Conservation (phyloP, 768 basidiomycete species). For the Suillus clintonianus region DNA sequence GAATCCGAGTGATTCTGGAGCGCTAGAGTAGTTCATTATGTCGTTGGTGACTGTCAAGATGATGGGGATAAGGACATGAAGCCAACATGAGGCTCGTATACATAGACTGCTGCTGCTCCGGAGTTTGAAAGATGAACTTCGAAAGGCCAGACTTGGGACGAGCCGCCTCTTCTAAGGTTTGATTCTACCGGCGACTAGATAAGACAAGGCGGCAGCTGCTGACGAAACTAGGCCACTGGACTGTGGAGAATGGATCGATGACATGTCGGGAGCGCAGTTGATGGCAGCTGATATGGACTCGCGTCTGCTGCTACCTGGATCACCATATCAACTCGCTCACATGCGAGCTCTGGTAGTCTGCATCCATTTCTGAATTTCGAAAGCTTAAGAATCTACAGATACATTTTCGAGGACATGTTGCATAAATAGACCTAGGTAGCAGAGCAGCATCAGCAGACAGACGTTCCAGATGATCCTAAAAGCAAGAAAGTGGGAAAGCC, state of each 20-base stretch:
- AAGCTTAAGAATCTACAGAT: too few relatives aligned
- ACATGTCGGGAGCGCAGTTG: neutral
- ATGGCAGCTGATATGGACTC: neutral
- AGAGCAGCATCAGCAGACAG: too few relatives aligned
- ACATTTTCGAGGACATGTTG: too few relatives aligned
- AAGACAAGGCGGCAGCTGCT: neutral
- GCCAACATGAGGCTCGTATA: neutral
- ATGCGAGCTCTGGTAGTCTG: neutral
- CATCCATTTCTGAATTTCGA: neutral
- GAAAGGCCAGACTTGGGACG: neutral
- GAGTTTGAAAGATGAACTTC: neutral
- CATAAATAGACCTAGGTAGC: neutral
- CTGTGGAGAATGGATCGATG: neutral
- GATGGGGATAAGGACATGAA: neutral
- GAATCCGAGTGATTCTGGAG: neutral
- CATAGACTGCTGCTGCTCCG: neutral
- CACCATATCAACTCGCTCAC: neutral
- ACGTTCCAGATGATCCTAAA: too few relatives aligned
- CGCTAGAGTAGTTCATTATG: neutral
- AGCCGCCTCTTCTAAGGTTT: neutral
- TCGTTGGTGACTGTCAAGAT: neutral
- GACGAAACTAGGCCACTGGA: neutral
- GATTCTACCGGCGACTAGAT: neutral
- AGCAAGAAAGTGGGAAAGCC: neutral
- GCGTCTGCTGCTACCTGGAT: neutral